Conservation (phyloP, 164 flowering plant species). For the Hamamelis virginiana region DNA sequence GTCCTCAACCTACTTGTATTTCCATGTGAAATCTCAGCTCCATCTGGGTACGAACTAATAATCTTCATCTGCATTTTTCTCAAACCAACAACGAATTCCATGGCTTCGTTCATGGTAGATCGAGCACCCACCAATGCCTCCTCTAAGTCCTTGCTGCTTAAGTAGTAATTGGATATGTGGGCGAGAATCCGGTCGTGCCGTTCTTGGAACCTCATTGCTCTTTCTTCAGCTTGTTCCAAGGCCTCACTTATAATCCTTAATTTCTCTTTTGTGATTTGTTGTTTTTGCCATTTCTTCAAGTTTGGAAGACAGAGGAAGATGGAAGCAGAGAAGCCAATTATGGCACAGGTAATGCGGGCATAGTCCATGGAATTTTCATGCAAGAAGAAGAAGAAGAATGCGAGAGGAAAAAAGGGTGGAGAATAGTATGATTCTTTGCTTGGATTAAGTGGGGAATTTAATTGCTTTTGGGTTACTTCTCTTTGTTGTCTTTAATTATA, state of each 20-base stretch:
- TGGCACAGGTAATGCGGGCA: slow-evolving; percentile 19
- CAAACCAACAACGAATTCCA: slow-evolving; percentile 34
- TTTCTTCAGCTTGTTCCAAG: slow-evolving; percentile 33
- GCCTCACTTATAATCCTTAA: slow-evolving; percentile 39
- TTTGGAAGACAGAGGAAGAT: slow-evolving; percentile 25
- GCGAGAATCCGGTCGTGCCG: slow-evolving; percentile 51
- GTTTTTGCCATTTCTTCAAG: slow-evolving; percentile 29
- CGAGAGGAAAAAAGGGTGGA: background rate
- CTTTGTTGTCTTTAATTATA: no score
- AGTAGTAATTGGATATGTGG: slow-evolving; percentile 40
- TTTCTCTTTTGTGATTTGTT: slow-evolving; percentile 27
- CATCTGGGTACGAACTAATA: slow-evolving; percentile 30
- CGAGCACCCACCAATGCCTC: slow-evolving; percentile 44
- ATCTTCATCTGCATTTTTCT: slow-evolving; percentile 44
- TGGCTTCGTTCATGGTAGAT: slow-evolving; percentile 47
- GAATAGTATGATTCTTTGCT: slow-evolving; percentile 18
- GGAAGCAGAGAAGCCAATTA: slow-evolving; percentile 46
- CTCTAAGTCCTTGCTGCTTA: slow-evolving; percentile 33
- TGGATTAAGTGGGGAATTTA: background rate
- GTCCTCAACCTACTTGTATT: background rate
- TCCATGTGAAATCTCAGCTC: slow-evolving; percentile 7
- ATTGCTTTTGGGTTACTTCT: no score
- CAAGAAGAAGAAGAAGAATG: background rate
- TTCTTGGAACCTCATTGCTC: slow-evolving; percentile 29
- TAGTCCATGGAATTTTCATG: slow-evolving; percentile 27